These are phyloP conservation scores for Drechslerella stenobrocha DNA, from an alignment of 2,329 filamentous ascomycete species.

Conservation along the genomic window DNA sequence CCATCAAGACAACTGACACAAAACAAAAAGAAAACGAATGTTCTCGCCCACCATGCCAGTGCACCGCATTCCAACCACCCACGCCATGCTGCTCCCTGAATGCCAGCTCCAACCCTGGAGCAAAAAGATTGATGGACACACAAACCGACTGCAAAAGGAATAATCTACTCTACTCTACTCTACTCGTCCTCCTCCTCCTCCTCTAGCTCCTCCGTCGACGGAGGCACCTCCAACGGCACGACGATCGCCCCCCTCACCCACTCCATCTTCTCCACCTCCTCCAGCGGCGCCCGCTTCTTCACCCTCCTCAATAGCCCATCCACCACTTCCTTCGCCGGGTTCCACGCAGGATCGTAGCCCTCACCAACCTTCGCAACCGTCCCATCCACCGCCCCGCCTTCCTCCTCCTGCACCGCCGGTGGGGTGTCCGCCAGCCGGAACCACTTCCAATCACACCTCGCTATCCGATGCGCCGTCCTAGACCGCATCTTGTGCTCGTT, in stretches of 20 bases:
- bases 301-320: constrained; percentile 83
- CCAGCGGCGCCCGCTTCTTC: constrained; percentile 73
- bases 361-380: constrained; percentile 70
- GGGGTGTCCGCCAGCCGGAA: constrained; percentile 60
- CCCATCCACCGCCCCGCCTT: constrained; percentile 81
- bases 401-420: constrained; percentile 62
- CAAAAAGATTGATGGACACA: too few relatives aligned
- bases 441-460: constrained; percentile 94
- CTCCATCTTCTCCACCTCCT: constrained; percentile 69
- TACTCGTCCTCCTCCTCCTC: constrained; percentile 26
- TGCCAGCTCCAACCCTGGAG: too few relatives aligned
- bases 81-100: too few relatives aligned
- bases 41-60: too few relatives aligned
- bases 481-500: constrained; percentile 76
- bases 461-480: constrained; percentile 89
- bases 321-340: constrained; percentile 77
- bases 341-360: constrained; percentile 67
- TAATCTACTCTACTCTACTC: too few relatives aligned
- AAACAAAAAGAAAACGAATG: too few relatives aligned
- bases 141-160: too few relatives aligned
- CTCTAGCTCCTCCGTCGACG: constrained; percentile 42
- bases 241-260: constrained; percentile 78
- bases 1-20: too few relatives aligned
- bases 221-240: constrained; percentile 31
- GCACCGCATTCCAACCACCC: too few relatives aligned